A percentile compares a stretch with the other conserved stretches of the same genome.
These are phyloP conservation scores for Saccharomycopsis microspora DNA, from an alignment of 805 yeast species.

Conservation along the genomic window DNA sequence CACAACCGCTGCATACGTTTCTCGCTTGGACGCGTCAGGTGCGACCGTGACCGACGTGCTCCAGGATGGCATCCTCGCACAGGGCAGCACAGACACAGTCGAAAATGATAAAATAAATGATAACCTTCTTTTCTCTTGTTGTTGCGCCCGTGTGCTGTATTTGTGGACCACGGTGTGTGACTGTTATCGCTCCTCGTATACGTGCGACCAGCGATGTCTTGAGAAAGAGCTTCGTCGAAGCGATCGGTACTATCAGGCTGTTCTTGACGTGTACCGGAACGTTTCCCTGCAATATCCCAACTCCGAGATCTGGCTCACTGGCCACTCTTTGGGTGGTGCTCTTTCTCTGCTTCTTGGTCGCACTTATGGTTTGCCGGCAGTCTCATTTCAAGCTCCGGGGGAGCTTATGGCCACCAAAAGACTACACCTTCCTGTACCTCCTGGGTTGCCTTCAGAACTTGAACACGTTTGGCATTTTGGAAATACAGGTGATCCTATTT, in stretches of 20 bases:
- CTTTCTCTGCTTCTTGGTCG: slow-evolving; percentile 72
- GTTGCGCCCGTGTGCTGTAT: slow-evolving; percentile 88
- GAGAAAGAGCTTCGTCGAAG: slow-evolving; percentile 63
- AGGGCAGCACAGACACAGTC: slow-evolving; percentile 52
- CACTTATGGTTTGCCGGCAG: slow-evolving; percentile 83
- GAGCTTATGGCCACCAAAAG: slow-evolving; percentile 75
- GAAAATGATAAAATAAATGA: slow-evolving; percentile 77
- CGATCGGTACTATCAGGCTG: slow-evolving; percentile 77
- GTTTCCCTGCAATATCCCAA: slow-evolving; percentile 58
- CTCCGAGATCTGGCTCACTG: slow-evolving; percentile 79
- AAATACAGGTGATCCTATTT: slow-evolving; percentile 94
- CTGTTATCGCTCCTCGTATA: slow-evolving; percentile 73
- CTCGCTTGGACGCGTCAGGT: slow-evolving; percentile 18
- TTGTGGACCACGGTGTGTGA: slow-evolving; percentile 95
- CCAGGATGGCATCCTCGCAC: background rate
- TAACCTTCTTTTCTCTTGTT: slow-evolving; percentile 82
- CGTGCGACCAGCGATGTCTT: slow-evolving; percentile 81
- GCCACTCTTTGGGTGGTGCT: slow-evolving; percentile 93
- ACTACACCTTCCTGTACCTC: slow-evolving; percentile 85
- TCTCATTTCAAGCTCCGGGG: slow-evolving; percentile 89
- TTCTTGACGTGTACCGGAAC: slow-evolving; percentile 62
- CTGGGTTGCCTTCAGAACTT: slow-evolving; percentile 66
- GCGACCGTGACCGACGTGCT: background rate
- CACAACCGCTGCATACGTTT: slow-evolving; percentile 71
- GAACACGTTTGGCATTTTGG: slow-evolving; percentile 94